Evolutionary conservation across 805 yeast genomes (phyloP), one percentile per base, ranked within the genome.

Genomic region (Suhomyces pyralidae): DNA sequence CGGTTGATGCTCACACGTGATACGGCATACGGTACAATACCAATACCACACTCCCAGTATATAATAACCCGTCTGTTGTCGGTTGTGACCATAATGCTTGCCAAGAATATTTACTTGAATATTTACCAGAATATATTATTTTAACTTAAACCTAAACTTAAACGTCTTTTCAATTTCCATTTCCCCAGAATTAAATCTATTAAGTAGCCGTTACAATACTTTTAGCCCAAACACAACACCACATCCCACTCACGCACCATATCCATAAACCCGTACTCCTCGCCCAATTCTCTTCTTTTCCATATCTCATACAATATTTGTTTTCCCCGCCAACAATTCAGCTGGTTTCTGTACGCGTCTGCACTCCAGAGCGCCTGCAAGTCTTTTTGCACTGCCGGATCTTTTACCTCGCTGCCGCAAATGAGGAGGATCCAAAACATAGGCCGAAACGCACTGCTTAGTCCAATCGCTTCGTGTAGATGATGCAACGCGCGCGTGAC

Each of bases 191-290:
- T 8, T 9, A 9, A 9, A 25, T 25, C 28, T 26, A 26, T 26
- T n/a, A n/a, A n/a, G n/a, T n/a, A n/a, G n/a, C n/a, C 22, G 9
- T 3, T 9, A 9, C 9, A 7, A 3, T 25, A 7, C 9, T 2
- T 40, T 10, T 56, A 73, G 3, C 71, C 74, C 45, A 76, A 60
- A 53, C 71, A 67, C 51, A 76, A 61, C 5, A 69, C 70, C 12
- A 73, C 62, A 28, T 78, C 83, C 86, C 86, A 82, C 52, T 77
- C 82, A 49, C 82, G 70, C 1, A 81, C 68, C 66, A 81, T 61
- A 57, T 81, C 84, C 70, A 82, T 71, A 78, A 83, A 81, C 28
- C 81, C 79, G 24, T 58, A 49, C 48, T 69, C 62, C 54, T 71
- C 68, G 12, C 73, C 72, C 22, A 61, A 60, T 5, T 67, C 69